Evolutionary conservation across 805 yeast species (phyloP).

Genomic region (Scheffersomyces stipitis): DNA sequence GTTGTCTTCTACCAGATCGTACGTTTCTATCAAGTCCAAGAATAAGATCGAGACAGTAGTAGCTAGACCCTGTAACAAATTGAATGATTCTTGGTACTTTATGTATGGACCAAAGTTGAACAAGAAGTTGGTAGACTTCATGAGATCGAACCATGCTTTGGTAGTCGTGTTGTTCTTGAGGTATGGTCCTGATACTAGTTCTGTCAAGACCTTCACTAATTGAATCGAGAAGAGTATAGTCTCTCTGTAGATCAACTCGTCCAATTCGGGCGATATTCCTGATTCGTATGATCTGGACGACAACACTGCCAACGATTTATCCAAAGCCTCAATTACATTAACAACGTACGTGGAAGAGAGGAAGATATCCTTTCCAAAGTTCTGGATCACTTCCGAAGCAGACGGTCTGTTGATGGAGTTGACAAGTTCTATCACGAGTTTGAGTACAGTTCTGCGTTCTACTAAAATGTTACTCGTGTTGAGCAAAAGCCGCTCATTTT

Average conservation of each 20-base stretch:
- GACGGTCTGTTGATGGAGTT: constrained; percentile 14
- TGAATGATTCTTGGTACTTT: constrained; percentile 23
- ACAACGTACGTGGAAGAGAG: constrained; percentile 30
- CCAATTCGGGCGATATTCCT: constrained; percentile 16
- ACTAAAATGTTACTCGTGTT: constrained; percentile 42
- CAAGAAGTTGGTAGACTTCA: constrained; percentile 35
- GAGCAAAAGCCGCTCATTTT: constrained; percentile 29
- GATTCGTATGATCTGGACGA: constrained; percentile 8
- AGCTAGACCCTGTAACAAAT: constrained; percentile 43
- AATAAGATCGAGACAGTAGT: constrained; percentile 52
- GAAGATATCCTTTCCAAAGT: constrained; percentile 39
- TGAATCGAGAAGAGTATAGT: constrained; percentile 31
- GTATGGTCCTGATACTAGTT: constrained; percentile 38
- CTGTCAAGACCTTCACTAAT: constrained; percentile 37
- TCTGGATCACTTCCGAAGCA: constrained; percentile 27
- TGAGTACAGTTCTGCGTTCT: constrained; percentile 53
- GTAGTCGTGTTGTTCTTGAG: constrained; percentile 31
- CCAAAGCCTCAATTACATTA: constrained; percentile 18
- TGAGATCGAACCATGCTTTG: constrained; percentile 55
- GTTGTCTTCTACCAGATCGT: constrained; percentile 21
- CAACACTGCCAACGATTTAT: constrained; percentile 5
- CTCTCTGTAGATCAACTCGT: constrained; percentile 25
- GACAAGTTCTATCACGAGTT: constrained; percentile 35
- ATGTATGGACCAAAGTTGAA: constrained; percentile 25
- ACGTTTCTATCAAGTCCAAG: constrained; percentile 55